Conservation (phyloP, 179 eudicot species). For the Beta macrorhiza region DNA sequence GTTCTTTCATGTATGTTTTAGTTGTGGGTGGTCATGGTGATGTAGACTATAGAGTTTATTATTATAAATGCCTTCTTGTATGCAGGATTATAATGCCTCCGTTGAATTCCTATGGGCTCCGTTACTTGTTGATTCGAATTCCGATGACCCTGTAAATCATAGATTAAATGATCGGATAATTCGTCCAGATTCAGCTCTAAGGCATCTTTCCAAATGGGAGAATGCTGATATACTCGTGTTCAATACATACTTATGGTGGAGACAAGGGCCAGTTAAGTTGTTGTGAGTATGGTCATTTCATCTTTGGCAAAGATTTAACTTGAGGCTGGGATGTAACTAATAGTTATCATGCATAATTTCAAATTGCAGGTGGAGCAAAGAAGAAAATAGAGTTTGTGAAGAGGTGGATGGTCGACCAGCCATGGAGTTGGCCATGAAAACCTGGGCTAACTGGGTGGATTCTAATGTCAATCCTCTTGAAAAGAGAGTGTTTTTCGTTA, state of each 20-base stretch:
- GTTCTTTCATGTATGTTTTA: slow-evolving; percentile 9
- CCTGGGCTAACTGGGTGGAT: slow-evolving; percentile 87
- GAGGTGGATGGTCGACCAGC: slow-evolving; percentile 69
- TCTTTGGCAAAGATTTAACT: slow-evolving; percentile 3
- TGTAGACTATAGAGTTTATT: background rate
- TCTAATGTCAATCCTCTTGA: slow-evolving; percentile 51
- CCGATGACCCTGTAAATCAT: slow-evolving; percentile 92
- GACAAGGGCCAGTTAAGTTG: slow-evolving; percentile 89
- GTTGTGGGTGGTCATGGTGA: background rate
- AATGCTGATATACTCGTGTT: slow-evolving; percentile 85
- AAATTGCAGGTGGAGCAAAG: slow-evolving; percentile 64
- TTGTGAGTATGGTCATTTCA: slow-evolving; percentile 51
- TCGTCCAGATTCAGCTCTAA: slow-evolving; percentile 70
- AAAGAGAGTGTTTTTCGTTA: slow-evolving; percentile 76
- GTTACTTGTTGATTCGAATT: slow-evolving; percentile 90
- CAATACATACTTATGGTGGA: slow-evolving; percentile 95
- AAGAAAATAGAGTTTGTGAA: slow-evolving; percentile 66
- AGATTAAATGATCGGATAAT: slow-evolving; percentile 78
- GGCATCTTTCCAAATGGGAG: slow-evolving; percentile 80
- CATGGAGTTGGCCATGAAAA: slow-evolving; percentile 91
- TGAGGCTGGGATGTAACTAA: slow-evolving; percentile 2
- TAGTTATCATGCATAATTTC: slow-evolving; percentile 13
- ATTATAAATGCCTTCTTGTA: slow-evolving; percentile 13
- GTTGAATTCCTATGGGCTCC: slow-evolving; percentile 98
- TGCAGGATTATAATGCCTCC: slow-evolving; percentile 86